Evolutionary conservation across 371 early-diverging fungal species (phyloP).

Genomic region (Mucor circinelloides): DNA sequence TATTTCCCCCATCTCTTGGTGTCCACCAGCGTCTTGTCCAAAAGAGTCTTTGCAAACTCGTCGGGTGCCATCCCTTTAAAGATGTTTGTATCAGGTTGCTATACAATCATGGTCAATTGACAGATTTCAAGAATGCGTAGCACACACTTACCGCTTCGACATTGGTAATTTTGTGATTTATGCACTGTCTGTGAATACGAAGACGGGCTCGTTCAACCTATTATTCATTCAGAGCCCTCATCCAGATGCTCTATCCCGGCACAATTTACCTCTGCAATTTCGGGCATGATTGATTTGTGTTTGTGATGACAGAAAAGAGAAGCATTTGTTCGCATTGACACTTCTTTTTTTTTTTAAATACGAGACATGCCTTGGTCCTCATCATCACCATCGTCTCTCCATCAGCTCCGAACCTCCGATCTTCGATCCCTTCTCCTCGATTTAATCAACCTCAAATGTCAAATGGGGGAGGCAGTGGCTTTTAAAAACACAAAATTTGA

Average conservation of each 20-base stretch:
- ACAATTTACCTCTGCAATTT: conserved; percentile 35
- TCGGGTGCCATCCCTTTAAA: conserved; percentile 24
- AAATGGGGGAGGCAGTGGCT: background rate
- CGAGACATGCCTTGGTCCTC: background rate
- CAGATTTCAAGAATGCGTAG: background rate
- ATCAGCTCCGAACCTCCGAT: background rate
- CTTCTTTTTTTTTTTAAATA: background rate
- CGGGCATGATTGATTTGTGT: conserved; percentile 26
- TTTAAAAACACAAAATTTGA: background rate
- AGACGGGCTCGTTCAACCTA: conserved; percentile 48
- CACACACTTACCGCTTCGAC: conserved; percentile 36
- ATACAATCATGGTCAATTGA: background rate
- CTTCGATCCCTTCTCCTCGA: background rate
- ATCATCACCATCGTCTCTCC: background rate
- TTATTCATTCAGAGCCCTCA: background rate
- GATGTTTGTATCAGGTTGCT: conserved; percentile 32
- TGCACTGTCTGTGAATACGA: conserved; percentile 38
- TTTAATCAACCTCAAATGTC: background rate
- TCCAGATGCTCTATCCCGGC: background rate
- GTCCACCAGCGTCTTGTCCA: conserved; percentile 42
- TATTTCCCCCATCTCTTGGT: conserved; percentile 66
- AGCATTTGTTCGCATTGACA: background rate
- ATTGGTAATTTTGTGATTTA: conserved; percentile 42
- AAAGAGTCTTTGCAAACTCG: conserved; percentile 36
- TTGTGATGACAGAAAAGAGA: background rate